These are phyloP conservation scores for Aspergillus saccharolyticus DNA, from an alignment of 495 filamentous ascomycete genomes.

Conservation along the genomic window DNA sequence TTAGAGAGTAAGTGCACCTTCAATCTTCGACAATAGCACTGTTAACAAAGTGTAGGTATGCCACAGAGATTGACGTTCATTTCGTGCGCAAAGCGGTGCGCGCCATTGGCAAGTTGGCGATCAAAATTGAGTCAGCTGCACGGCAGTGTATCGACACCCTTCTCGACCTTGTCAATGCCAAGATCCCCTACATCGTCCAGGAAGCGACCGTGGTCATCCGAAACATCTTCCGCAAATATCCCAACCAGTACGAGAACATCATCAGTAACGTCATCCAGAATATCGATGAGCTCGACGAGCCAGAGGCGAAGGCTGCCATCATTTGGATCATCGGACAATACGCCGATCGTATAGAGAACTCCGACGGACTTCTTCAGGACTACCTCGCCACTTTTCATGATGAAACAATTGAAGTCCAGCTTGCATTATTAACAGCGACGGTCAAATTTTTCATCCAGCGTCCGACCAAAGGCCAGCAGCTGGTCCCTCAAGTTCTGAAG, in stretches of 20 bases:
- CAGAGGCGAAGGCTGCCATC: slow-evolving; percentile 99
- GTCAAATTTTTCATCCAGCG: slow-evolving; percentile 98
- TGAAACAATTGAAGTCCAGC: slow-evolving; percentile 90
- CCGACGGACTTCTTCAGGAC: slow-evolving; percentile 87
- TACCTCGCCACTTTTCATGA: slow-evolving; percentile 91
- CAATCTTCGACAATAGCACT: background rate
- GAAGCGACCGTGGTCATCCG: slow-evolving; percentile 99
- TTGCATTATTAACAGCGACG: slow-evolving; percentile 90
- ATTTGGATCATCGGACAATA: slow-evolving; percentile 99
- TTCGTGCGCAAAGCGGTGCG: slow-evolving; percentile 97
- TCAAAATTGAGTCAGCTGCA: slow-evolving; percentile 96
- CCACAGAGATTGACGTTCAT: slow-evolving; percentile 97
- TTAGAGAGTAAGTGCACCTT: slow-evolving; percentile 64
- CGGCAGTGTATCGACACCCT: slow-evolving; percentile 86
- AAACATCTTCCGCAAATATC: slow-evolving; percentile 99
- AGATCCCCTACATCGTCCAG: slow-evolving; percentile 98
- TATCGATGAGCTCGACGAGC: slow-evolving; percentile 93
- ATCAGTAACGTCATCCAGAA: slow-evolving; percentile 94
- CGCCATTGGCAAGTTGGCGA: slow-evolving; percentile 95
- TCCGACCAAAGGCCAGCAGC: slow-evolving; percentile 86
- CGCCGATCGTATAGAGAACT: slow-evolving; percentile 93
- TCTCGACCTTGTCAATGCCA: slow-evolving; percentile 91
- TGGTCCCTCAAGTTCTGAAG: slow-evolving; percentile 94
- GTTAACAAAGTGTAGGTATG: slow-evolving; percentile 52
- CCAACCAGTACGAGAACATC: slow-evolving; percentile 96